phyloP scores from a whole-genome alignment of 257 asterid genomes.

The Capsicum baccatum region DNA sequence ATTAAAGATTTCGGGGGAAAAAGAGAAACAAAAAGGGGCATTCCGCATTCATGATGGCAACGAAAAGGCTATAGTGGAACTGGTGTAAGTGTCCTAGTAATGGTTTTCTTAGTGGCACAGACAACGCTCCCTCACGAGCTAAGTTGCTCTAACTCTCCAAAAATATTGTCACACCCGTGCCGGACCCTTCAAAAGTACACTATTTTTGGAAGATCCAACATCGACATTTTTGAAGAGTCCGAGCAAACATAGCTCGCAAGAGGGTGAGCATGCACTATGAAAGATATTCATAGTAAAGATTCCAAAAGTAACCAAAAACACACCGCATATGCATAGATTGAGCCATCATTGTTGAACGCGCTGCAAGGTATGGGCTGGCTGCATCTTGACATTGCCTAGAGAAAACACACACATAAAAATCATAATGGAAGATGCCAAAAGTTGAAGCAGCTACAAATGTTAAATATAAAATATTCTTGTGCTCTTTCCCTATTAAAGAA shows the following conservation, averaged over 20 bases:
- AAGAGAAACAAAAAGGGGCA: background rate
- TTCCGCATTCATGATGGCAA: too few relatives aligned
- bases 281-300: background rate
- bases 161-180: too few relatives aligned
- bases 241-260: background rate
- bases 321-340: slow-evolving; percentile 87
- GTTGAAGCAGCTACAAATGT: background rate
- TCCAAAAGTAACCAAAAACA: slow-evolving; percentile 27
- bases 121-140: background rate
- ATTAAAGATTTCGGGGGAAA: background rate
- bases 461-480: background rate
- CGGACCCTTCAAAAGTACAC: too few relatives aligned
- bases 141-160: too few relatives aligned
- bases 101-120: background rate
- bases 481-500: background rate
- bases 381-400: slow-evolving; percentile 88
- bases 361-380: slow-evolving; percentile 86
- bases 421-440: background rate
- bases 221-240: too few relatives aligned
- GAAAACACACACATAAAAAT: slow-evolving; percentile 25
- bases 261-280: background rate
- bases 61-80: background rate
- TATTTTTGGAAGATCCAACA: too few relatives aligned
- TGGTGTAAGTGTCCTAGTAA: background rate
- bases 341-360: slow-evolving; percentile 85